Conservation (phyloP, 129 eudicot species). For the Glebionis coronaria region DNA sequence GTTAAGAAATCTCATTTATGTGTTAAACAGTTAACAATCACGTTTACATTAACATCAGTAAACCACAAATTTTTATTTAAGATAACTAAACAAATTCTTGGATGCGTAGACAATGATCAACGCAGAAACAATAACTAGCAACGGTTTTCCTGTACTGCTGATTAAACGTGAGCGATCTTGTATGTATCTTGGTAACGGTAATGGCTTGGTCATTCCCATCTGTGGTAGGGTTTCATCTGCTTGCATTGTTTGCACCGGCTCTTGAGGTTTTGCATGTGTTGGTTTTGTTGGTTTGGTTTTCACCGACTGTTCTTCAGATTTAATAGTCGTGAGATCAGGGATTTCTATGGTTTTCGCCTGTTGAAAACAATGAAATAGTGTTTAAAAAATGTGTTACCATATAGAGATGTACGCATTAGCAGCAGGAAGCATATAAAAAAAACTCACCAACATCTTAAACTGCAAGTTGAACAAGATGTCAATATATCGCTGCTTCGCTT, state of each 20-base stretch:
- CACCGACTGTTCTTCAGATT: slow-evolving; percentile 16
- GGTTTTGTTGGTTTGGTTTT: slow-evolving; percentile 9
- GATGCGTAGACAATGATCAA: slow-evolving; percentile 34
- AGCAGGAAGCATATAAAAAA: background rate
- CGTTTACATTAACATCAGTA: slow-evolving; percentile 11
- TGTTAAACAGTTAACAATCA: slow-evolving; percentile 12
- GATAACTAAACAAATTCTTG: slow-evolving; percentile 27
- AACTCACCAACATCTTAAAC: slow-evolving; percentile 71
- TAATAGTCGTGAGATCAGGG: slow-evolving; percentile 10
- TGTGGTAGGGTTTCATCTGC: background rate
- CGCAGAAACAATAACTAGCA: slow-evolving; percentile 34
- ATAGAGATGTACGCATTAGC: background rate
- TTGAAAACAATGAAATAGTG: background rate
- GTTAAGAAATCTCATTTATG: slow-evolving; percentile 13
- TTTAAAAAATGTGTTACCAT: slow-evolving; percentile 6
- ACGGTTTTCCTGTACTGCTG: slow-evolving; percentile 30
- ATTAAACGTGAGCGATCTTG: slow-evolving; percentile 8
- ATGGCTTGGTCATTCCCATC: slow-evolving; percentile 4
- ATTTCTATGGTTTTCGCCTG: slow-evolving; percentile 23
- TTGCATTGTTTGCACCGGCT: slow-evolving; percentile 3
- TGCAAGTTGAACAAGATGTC: slow-evolving; percentile 65
- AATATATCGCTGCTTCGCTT: slow-evolving; percentile 72
- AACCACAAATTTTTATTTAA: slow-evolving; percentile 24
- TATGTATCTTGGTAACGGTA: slow-evolving; percentile 8
- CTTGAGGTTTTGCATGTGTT: slow-evolving; percentile 10